Evolutionary conservation across 2,329 filamentous ascomycete species (phyloP), one percentile per base, ranked within the genome.

Genomic region (Penicillium sp.): DNA sequence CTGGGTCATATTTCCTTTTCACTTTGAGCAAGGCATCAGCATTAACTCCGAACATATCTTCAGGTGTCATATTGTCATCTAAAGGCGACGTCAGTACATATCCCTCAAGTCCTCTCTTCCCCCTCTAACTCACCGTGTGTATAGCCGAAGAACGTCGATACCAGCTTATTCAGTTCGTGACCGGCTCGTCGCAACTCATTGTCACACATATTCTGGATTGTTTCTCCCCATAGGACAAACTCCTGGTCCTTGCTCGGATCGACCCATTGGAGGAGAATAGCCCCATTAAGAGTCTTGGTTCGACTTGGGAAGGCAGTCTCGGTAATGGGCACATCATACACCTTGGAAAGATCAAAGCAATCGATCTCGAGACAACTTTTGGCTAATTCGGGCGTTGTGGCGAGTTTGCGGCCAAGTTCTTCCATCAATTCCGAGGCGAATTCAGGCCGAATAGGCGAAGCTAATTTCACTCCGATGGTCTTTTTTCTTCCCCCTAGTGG

Each of bases 301-400:
- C 73, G 64, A 51, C 70, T 72, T 6, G 70, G 68, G 46, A 72
- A 75, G 72, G 32, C 66, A 13, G 68, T 75, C 3, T 64, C 64
- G 4, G 61, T 55, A 0, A 61, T 53, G 0, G 57, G 51, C 5
- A 72, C 56, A 10, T 63, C 51, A 1, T 55, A 55, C 17, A 70
- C 59, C 51, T 69, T 68, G 1, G 58, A 55, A 24, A 65, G 63
- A n/a, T 72, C 65, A 29, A 68, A 67, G 19, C 68, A 59, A 53
- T 76, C 73, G 15, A 70, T 66, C 2, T 66, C 57, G 4, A 70
- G 24, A 4, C 63, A 52, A 39, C 62, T 66, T 10, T 57, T 51
- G 3, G 58, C 56, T 33, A 59, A 49, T 42, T 64, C 63, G 17
- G 58, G 54, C 10, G 54, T 55, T 13, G 55, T 51, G 6, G 53